Evolutionary conservation across 495 filamentous ascomycete genomes (phyloP).

Genomic region (Elasticomyces elasticus): DNA sequence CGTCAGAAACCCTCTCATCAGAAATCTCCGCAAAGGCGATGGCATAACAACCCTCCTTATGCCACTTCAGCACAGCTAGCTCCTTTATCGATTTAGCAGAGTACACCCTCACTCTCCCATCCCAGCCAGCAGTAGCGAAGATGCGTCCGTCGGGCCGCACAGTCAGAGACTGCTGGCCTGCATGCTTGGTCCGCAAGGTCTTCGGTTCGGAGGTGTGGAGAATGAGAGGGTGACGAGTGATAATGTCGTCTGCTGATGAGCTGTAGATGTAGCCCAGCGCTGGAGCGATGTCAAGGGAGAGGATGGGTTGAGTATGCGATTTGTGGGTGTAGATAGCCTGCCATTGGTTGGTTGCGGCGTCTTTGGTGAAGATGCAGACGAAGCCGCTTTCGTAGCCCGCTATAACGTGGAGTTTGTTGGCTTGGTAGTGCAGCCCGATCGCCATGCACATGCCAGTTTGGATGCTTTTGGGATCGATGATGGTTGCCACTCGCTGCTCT

Average conservation of each 20-base stretch:
- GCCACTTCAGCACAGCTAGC: slow-evolving; percentile 92
- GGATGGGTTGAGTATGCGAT: slow-evolving; percentile 71
- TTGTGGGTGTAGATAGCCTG: slow-evolving; percentile 53
- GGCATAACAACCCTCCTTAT: slow-evolving; percentile 81
- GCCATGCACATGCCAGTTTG: slow-evolving; percentile 90
- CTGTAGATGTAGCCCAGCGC: slow-evolving; percentile 57
- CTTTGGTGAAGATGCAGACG: slow-evolving; percentile 46
- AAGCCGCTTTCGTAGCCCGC: slow-evolving; percentile 86
- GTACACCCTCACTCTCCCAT: slow-evolving; percentile 70
- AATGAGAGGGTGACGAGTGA: slow-evolving; percentile 50
- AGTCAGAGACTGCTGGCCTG: slow-evolving; percentile 72
- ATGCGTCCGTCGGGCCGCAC: slow-evolving; percentile 75
- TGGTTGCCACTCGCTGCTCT: slow-evolving; percentile 55
- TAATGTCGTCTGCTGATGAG: slow-evolving; percentile 67
- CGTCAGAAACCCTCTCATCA: slow-evolving; percentile 6
- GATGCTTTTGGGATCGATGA: slow-evolving; percentile 43
- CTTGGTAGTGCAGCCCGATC: slow-evolving; percentile 47
- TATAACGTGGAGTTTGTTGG: slow-evolving; percentile 37
- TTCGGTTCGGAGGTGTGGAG: slow-evolving; percentile 3
- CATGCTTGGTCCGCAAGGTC: slow-evolving; percentile 66
- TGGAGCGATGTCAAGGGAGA: slow-evolving; percentile 63
- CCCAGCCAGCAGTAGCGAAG: slow-evolving; percentile 92
- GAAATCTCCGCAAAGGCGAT: slow-evolving; percentile 58
- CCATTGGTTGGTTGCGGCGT: slow-evolving; percentile 40
- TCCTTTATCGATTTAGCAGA: slow-evolving; percentile 72